These are phyloP conservation scores for Fusarium irregulare DNA, from an alignment of 2,329 filamentous ascomycete genomes.

Conservation along the genomic window DNA sequence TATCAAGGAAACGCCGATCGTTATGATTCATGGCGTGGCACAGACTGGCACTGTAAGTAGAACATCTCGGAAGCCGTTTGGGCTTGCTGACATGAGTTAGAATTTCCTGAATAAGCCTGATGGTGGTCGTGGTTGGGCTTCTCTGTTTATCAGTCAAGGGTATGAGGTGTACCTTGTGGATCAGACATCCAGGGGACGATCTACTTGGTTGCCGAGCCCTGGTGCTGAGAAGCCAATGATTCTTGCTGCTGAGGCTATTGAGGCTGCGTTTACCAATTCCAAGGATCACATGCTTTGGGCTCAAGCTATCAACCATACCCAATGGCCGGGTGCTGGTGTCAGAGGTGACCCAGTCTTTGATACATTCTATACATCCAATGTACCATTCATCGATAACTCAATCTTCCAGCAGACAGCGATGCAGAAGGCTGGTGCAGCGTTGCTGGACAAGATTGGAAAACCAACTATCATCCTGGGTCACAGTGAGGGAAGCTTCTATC, in stretches of 20 bases:
- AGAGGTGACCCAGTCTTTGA: conserved; percentile 37
- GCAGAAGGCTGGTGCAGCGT: conserved; percentile 50
- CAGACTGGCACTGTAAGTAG: conserved; percentile 39
- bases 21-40: conserved; percentile 41
- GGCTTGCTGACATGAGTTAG: conserved; percentile 3
- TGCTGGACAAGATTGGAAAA: conserved; percentile 57
- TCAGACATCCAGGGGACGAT: conserved; percentile 40
- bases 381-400: conserved; percentile 39
- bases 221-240: conserved; percentile 22
- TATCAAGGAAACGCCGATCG: conserved; percentile 30
- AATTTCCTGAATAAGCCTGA: conserved; percentile 44
- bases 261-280: conserved; percentile 35
- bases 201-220: conserved; percentile 30
- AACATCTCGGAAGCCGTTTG: neutral
- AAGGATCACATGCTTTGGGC: conserved; percentile 38
- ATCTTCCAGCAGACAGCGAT: conserved; percentile 33
- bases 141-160: conserved; percentile 36
- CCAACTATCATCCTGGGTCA: conserved; percentile 57
- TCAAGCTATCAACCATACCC: conserved; percentile 39
- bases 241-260: conserved; percentile 34
- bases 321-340: conserved; percentile 38
- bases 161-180: conserved; percentile 43
- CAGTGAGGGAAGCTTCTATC: conserved; percentile 58
- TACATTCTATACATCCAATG: conserved; percentile 41
- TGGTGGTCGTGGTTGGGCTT: conserved; percentile 40